Evolutionary conservation across 768 basidiomycete genomes (phyloP).

Genomic region (Leccinum imitatum): DNA sequence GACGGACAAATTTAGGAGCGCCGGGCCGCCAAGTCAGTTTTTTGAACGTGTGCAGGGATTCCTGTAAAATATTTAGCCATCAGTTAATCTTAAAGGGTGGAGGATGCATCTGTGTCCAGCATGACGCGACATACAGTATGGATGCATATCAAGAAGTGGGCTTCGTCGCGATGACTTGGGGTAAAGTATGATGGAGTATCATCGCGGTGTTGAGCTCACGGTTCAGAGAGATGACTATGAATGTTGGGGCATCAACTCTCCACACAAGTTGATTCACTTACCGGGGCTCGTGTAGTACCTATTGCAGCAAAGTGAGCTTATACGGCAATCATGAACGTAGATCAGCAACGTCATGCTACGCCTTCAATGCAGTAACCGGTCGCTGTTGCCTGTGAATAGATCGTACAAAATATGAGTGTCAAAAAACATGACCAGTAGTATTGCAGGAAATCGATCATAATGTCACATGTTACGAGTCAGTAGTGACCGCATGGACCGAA

Average conservation of each 20-base stretch:
- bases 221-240: background rate
- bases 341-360: background rate
- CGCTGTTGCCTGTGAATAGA: background rate
- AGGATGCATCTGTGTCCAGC: background rate
- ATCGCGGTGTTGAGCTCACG: background rate
- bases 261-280: background rate
- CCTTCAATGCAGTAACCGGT: background rate
- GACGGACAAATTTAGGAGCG: background rate
- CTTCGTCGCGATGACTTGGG: background rate
- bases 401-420: background rate
- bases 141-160: background rate
- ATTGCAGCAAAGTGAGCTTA: background rate
- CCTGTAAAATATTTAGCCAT: background rate
- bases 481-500: background rate
- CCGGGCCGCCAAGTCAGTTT: background rate
- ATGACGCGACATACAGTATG: background rate
- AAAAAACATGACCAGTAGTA: background rate
- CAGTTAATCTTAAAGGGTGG: background rate
- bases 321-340: background rate
- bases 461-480: background rate
- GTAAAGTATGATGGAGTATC: background rate
- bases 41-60: background rate
- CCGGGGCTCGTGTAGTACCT: background rate
- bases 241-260: background rate
- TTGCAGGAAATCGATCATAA: background rate